These are phyloP conservation scores for Lanmaoa pseudosensibilis DNA, from an alignment of 768 basidiomycete species.

Conservation along the genomic window DNA sequence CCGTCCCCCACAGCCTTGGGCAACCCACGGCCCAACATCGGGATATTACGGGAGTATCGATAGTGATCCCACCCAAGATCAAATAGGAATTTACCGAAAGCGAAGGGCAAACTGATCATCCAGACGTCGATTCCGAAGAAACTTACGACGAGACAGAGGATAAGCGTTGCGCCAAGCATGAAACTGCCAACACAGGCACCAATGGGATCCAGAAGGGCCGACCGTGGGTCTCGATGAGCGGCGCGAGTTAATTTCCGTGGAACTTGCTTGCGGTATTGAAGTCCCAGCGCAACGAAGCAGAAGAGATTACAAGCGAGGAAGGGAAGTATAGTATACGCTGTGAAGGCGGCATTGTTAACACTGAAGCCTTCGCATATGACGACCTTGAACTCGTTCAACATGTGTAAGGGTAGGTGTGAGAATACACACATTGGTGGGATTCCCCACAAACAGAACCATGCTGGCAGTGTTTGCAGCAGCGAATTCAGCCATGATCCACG, in stretches of 20 bases:
- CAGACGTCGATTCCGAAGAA: constrained; percentile 79
- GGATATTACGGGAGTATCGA: constrained; percentile 34
- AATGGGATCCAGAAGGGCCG: constrained; percentile 68
- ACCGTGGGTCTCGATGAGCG: constrained; percentile 47
- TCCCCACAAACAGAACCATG: constrained; percentile 78
- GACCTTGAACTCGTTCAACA: constrained; percentile 32
- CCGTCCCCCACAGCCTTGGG: neutral
- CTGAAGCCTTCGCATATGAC: constrained; percentile 86
- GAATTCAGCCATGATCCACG: constrained; percentile 77
- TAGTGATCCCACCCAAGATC: constrained; percentile 65
- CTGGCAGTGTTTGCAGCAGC: constrained; percentile 78
- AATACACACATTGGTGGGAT: constrained; percentile 75
- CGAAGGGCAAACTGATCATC: constrained; percentile 84
- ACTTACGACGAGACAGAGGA: constrained; percentile 73
- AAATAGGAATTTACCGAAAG: constrained; percentile 64
- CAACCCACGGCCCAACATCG: constrained; percentile 14
- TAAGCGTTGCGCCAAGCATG: constrained; percentile 64
- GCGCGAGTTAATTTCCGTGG: constrained; percentile 43
- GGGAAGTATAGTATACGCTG: constrained; percentile 80
- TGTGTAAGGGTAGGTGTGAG: neutral
- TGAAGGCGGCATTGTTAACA: constrained; percentile 76
- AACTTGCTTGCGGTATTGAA: constrained; percentile 61
- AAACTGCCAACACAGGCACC: constrained; percentile 74
- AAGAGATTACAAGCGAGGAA: constrained; percentile 67
- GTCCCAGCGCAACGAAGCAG: constrained; percentile 56